phyloP scores from a whole-genome alignment of 2,329 filamentous ascomycete species.

The Stagonosporopsis chrysanthemi region DNA sequence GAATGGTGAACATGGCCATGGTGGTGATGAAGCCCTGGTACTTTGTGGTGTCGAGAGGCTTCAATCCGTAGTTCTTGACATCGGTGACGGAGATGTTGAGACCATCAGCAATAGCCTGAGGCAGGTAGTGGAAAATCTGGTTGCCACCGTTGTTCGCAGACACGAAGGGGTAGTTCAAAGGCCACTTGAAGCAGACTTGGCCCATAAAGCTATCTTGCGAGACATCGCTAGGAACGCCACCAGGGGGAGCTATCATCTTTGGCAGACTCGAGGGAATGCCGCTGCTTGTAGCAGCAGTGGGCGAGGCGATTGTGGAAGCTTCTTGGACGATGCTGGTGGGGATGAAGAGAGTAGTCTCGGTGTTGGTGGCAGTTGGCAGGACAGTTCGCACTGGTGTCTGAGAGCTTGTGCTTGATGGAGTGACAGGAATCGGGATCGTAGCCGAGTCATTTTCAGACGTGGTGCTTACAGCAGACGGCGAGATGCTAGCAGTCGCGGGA shows the following conservation, averaged over 20 bases:
- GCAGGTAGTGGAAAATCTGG: conserved; percentile 85
- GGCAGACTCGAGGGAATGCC: conserved; percentile 73
- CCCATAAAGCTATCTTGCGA: conserved; percentile 74
- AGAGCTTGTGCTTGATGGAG: conserved; percentile 28
- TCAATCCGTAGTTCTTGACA: conserved; percentile 73
- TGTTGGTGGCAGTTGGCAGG: conserved; percentile 56
- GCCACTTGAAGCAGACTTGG: conserved; percentile 83
- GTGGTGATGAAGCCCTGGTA: conserved; percentile 83
- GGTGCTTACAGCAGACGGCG: conserved; percentile 4
- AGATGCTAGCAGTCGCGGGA: conserved; percentile 10
- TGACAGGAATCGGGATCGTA: conserved; percentile 26
- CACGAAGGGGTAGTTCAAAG: conserved; percentile 86
- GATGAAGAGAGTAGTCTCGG: conserved; percentile 57
- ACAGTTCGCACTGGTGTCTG: conserved; percentile 51
- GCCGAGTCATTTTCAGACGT: conserved; percentile 20
- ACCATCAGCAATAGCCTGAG: conserved; percentile 72
- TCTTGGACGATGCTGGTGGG: conserved; percentile 70
- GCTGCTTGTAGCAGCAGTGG: conserved; percentile 54
- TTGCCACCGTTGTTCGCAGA: conserved; percentile 73
- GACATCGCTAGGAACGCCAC: conserved; percentile 59
- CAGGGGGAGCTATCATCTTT: conserved; percentile 75
- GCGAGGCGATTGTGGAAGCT: conserved; percentile 54
- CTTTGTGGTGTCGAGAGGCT: conserved; percentile 75
- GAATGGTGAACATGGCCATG: conserved; percentile 64
- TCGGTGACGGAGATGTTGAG: conserved; percentile 60